Evolutionary conservation across 2,329 filamentous ascomycete genomes (phyloP), one percentile per base, ranked within the genome.

Genomic region (Elsinoe batatas): DNA sequence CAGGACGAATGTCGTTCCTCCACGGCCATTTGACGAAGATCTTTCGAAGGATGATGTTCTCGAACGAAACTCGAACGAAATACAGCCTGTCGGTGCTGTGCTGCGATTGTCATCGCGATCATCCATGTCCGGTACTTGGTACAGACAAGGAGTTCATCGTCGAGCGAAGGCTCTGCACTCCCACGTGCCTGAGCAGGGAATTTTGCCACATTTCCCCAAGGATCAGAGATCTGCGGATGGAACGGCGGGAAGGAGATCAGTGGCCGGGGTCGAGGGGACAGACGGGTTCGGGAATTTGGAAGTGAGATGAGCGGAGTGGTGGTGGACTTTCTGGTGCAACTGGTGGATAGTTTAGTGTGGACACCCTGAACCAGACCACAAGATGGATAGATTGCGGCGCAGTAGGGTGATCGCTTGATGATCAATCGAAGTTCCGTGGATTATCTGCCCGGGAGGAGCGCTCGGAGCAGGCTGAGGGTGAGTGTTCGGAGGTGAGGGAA

Each of bases 281-380:
- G 40, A 44, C 40, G 40, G 40, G 10, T 30, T 44, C 33, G 47
- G 32, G 47, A 51, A 20, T 38, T 18, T 35, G 15, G 26, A 18
- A 11, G n/a, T 38, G 47, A 51, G 47, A 51, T 51, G 32, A 18
- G 32, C 37, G 47, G 30, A 51, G 17, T 51, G 47, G 47, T 51
- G 47, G 47, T 51, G 47, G 37, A 15, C 15, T 26, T 22, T 10
- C 26, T n/a, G 44, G 44, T 49, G 33, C 26, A 20, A 26, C 17
- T 49, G 44, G 44, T 49, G 32, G 22, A 30, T 35, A 30, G 5
- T 22, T 22, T 44, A 44, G 40, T n/a, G 40, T 22, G 7, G 26
- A 22, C 18, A 44, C 40, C 40, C 44, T 49, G 44, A 35, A 8
- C 44, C 26, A 35, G 44, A 33, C 26, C 3, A 30, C 12, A 26